Conservation (phyloP, 208 protist species). For the Balamuthia mandrillaris region DNA sequence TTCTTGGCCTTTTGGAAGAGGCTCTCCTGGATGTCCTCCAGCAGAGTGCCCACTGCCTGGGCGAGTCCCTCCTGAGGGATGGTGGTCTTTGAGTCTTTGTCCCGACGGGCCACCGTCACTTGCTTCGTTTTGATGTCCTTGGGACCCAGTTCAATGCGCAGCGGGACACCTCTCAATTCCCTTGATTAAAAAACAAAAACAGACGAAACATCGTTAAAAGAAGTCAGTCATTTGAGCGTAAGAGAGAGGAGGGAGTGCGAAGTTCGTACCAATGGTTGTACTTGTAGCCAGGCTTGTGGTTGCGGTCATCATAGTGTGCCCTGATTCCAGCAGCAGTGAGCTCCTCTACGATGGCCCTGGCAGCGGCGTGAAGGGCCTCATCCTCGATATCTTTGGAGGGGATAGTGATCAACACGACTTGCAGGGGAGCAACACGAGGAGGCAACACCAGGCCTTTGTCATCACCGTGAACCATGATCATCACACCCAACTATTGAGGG, state of each 20-base stretch:
- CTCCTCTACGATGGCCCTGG: not conserved
- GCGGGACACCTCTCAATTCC: conserved; percentile 79
- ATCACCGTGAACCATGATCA: conserved; percentile 98
- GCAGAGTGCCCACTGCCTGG: conserved; percentile 50
- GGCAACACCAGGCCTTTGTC: conserved; percentile 97
- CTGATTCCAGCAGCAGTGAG: conserved; percentile 38
- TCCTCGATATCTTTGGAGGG: conserved; percentile 63
- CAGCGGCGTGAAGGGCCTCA: conserved; percentile 62
- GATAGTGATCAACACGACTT: conserved; percentile 81
- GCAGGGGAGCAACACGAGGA: conserved; percentile 90
- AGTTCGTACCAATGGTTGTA: conserved; percentile 96
- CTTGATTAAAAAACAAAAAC: conserved; percentile 45
- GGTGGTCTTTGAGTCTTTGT: conserved; percentile 18
- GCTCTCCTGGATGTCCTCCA: conserved; percentile 85
- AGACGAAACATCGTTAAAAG: not conserved
- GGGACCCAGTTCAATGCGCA: conserved; percentile 96
- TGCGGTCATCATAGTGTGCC: conserved; percentile 86
- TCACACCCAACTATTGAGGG: conserved; percentile 85
- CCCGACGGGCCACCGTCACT: conserved; percentile 56
- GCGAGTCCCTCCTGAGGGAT: conserved; percentile 5
- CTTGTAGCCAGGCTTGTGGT: conserved; percentile 94
- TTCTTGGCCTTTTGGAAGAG: conserved; percentile 77
- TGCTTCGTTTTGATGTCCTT: conserved; percentile 83
- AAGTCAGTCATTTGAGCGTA: not conserved
- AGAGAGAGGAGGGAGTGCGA: conserved; percentile 93